These are phyloP conservation scores for Luffa aegyptiaca DNA, from an alignment of 306 rosid species.

Conservation along the genomic window DNA sequence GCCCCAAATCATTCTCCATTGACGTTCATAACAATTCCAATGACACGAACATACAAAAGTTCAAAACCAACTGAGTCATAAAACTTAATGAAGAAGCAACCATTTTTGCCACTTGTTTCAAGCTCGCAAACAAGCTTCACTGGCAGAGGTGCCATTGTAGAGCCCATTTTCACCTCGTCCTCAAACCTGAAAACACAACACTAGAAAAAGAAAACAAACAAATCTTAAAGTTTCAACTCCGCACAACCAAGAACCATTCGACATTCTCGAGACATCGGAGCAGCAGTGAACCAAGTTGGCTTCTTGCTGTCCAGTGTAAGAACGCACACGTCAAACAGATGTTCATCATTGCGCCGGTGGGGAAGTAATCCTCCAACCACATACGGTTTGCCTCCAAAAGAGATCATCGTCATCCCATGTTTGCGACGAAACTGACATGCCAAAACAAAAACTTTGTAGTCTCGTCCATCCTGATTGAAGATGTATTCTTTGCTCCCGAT, in stretches of 20 bases:
- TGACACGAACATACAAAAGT: neutral
- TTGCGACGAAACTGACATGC: constrained; percentile 62
- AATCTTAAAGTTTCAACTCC: constrained; percentile 48
- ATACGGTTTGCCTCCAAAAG: constrained; percentile 51
- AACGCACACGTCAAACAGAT: constrained; percentile 64
- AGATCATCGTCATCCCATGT: constrained; percentile 72
- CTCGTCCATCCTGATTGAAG: constrained; percentile 47
- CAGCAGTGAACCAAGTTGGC: constrained; percentile 61
- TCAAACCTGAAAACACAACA: neutral
- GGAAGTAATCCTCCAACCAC: constrained; percentile 75
- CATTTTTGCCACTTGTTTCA: too few species aligned
- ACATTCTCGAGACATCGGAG: constrained; percentile 70
- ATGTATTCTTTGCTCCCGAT: constrained; percentile 69
- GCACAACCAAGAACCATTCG: constrained; percentile 85
- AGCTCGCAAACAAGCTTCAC: too few species aligned
- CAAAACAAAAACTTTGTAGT: constrained; percentile 30
- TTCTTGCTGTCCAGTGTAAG: constrained; percentile 50
- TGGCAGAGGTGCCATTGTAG: neutral
- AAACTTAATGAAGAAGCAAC: too few species aligned
- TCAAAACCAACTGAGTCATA: too few species aligned
- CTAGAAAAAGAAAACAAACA: too few species aligned
- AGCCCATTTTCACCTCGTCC: neutral
- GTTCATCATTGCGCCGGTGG: constrained; percentile 52
- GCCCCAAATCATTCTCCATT: neutral
- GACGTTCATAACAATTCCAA: neutral